Evolutionary conservation across 2,329 filamentous ascomycete genomes (phyloP).

Genomic region (Arthrobotrys sphaeroides): DNA sequence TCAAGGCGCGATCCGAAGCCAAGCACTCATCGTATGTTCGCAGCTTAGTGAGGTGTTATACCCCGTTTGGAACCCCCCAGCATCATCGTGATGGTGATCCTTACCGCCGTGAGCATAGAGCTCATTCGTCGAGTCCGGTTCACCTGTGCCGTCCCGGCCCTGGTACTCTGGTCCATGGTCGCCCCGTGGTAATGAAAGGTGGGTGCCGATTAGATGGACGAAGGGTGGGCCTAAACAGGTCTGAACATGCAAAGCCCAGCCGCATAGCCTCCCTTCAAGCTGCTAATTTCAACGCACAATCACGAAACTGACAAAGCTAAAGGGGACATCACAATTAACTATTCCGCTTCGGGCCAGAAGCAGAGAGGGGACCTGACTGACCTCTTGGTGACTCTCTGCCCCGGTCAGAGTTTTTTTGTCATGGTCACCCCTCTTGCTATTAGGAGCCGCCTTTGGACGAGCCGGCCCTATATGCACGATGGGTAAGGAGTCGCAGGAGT

Average conservation of each 20-base stretch:
- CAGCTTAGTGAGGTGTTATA: not conserved
- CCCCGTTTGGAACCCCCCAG: not conserved
- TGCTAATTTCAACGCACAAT: constrained; percentile 51
- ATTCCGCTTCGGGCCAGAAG: constrained; percentile 15
- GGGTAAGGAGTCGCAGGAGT: constrained; percentile 30
- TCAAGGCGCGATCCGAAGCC: too few species aligned
- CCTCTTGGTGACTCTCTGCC: constrained; percentile 26
- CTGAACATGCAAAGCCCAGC: constrained; percentile 37
- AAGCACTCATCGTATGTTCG: not conserved
- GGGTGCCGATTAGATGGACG: constrained; percentile 12
- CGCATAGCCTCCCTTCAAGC: constrained; percentile 47
- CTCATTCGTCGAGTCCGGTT: constrained; percentile 1
- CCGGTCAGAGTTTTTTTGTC: constrained; percentile 51
- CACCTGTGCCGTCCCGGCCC: constrained; percentile 24
- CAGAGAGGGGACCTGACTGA: constrained; percentile 26
- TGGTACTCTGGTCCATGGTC: constrained; percentile 21
- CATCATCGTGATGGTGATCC: not conserved
- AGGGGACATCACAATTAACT: constrained; percentile 18
- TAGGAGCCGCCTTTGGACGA: constrained; percentile 44
- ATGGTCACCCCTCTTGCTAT: constrained; percentile 42
- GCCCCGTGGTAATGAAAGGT: constrained; percentile 40
- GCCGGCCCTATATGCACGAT: constrained; percentile 40
- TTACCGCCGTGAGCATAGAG: not conserved
- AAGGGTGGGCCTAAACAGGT: constrained; percentile 31
- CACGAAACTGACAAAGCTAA: constrained; percentile 45